These are phyloP conservation scores for Coemansia asiatica DNA, from an alignment of 192 early-diverging fungal species.

Conservation along the genomic window DNA sequence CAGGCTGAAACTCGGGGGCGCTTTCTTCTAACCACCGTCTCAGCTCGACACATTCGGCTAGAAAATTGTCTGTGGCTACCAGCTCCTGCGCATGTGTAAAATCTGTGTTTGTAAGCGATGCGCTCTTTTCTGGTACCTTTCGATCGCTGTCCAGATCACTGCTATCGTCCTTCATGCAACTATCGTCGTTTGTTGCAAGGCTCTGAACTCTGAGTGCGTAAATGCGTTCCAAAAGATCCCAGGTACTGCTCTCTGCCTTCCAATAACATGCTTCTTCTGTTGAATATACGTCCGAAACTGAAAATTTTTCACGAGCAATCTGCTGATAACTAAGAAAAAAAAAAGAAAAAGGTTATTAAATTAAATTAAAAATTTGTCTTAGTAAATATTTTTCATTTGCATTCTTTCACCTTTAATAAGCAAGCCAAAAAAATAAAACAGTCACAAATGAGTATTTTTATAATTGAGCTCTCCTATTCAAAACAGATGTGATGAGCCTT, in stretches of 20 bases:
- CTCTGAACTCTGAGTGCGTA: conserved; percentile 32
- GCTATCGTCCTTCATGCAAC: conserved; percentile 4
- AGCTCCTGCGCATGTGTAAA: conserved; percentile 44
- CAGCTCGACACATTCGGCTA: conserved; percentile 48
- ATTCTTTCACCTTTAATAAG: background rate
- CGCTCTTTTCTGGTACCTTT: background rate
- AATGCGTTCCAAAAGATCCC: conserved; percentile 49
- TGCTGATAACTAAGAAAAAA: conserved; percentile 12
- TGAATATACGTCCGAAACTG: background rate
- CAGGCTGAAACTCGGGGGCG: conserved; percentile 44
- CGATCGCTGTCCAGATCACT: background rate
- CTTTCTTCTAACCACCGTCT: conserved; percentile 55
- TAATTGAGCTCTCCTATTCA: background rate
- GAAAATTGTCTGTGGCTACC: conserved; percentile 18
- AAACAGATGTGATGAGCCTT: background rate
- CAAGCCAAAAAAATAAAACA: too few species aligned
- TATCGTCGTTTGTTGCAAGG: conserved; percentile 7
- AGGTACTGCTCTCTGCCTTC: conserved; percentile 47
- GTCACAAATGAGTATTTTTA: too few species aligned
- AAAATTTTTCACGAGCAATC: conserved; percentile 1
- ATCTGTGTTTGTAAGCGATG: conserved; percentile 16
- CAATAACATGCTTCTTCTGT: conserved; percentile 23
- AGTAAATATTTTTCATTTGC: background rate
- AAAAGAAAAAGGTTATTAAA: background rate
- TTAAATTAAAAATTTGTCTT: background rate